Evolutionary conservation across 176 grass and related monocot species (phyloP), one percentile per base, ranked within the genome.

Genomic region (Carex scoparia): DNA sequence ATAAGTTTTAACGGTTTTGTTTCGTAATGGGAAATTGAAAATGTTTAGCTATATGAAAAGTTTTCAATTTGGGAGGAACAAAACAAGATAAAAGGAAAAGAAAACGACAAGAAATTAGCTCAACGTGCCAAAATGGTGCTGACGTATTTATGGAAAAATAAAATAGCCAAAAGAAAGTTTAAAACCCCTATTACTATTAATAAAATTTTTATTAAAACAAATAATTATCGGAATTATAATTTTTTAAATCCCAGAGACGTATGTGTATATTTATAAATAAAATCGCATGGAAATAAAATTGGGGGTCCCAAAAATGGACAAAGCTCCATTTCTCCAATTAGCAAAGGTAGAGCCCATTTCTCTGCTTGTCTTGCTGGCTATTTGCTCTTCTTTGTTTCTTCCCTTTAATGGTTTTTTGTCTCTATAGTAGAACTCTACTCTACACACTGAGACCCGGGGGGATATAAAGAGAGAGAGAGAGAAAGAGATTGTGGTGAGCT

Each of bases 261-360:
- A 30, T 78, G 38, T 40, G 4, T 40, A 38, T 38, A 4, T 4
- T 4, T 38, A 15, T 78, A 9, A 58, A 79, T 58, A 79, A 75
- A 79, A 58, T 57, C 28, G 4, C 28, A 40, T 85, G 63, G 80
- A 44, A 33, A 85, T 35, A 0, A 23, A 23, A 23, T 79, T 78
- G 70, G 66, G 87, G 85, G 66, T 23, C 78, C 72, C 48, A 49
- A 84, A 63, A 67, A 65, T 62, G 63, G 76, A 27, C 30, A 81
- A 15, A 68, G 81, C 84, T 71, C 65, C 71, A 85, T 79, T 84
- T 51, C 37, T 72, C 19, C 84, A 84, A 86, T 90, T 53, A 94
- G 87, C 65, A 64, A 87, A 86, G 90, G 90, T 94, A 94, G 86
- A 85, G 91, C 91, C 92, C 83, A 91, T 94, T 73, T 85, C 77